Evolutionary conservation across 129 eudicot species (phyloP).

Genomic region (Artemisia argyi): DNA sequence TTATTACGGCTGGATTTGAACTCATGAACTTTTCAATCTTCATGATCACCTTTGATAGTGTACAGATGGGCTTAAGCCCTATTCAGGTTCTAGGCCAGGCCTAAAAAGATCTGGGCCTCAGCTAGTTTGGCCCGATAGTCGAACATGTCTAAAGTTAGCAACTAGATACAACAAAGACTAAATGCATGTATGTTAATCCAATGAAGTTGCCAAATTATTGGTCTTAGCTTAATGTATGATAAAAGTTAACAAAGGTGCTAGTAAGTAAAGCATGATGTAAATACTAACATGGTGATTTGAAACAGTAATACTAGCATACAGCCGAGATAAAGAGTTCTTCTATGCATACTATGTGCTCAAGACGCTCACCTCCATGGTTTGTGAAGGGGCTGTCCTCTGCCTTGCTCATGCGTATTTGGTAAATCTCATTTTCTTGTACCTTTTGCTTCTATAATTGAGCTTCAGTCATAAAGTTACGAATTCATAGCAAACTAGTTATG

Average conservation of each 20-base stretch:
- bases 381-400: conserved; percentile 76
- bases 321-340: conserved; percentile 50
- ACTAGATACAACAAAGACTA: no score
- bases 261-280: neutral
- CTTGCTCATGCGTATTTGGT: conserved; percentile 88
- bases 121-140: no score
- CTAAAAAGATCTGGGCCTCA: no score
- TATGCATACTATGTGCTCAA: conserved; percentile 66
- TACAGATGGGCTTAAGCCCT: no score
- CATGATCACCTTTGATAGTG: no score
- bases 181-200: neutral
- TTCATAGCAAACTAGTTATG: neutral
- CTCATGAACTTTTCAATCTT: no score
- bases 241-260: neutral
- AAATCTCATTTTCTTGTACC: neutral
- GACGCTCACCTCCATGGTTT: conserved; percentile 67
- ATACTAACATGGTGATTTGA: conserved; percentile 16
- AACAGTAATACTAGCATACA: conserved; percentile 70
- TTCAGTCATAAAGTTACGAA: neutral
- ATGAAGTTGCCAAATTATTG: neutral
- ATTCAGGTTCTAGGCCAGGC: no score
- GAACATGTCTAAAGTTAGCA: no score
- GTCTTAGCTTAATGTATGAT: neutral
- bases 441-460: neutral
- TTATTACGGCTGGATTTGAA: no score